phyloP scores from a whole-genome alignment of 495 filamentous ascomycete genomes.

The Penicillium parvum region DNA sequence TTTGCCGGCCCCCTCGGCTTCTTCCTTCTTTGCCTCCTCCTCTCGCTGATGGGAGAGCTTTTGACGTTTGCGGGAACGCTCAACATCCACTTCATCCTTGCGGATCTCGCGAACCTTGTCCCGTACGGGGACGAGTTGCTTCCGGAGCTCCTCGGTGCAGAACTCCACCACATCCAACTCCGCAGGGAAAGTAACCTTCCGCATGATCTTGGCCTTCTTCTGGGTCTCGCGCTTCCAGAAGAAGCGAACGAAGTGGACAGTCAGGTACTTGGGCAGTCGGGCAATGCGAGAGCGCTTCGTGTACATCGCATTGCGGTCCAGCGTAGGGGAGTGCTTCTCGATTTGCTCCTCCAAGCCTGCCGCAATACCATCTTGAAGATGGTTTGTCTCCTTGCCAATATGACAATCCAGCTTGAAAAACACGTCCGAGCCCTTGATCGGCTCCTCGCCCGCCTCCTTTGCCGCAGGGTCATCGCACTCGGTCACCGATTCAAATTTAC shows the following conservation, averaged over 20 bases:
- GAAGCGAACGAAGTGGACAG: conserved; percentile 96
- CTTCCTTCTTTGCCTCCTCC: conserved; percentile 46
- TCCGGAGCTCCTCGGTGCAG: conserved; percentile 83
- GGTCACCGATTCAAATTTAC: conserved; percentile 68
- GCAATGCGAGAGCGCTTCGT: conserved; percentile 87
- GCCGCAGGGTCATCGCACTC: conserved; percentile 81
- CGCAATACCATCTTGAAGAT: conserved; percentile 80
- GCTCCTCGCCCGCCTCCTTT: conserved; percentile 69
- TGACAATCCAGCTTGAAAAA: conserved; percentile 97
- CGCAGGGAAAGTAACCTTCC: conserved; percentile 91
- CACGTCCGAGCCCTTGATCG: conserved; percentile 58
- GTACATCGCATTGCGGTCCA: conserved; percentile 77
- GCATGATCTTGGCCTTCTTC: conserved; percentile 99
- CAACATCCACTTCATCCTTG: conserved; percentile 89
- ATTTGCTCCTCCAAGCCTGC: conserved; percentile 81
- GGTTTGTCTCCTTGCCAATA: conserved; percentile 79
- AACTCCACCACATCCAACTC: conserved; percentile 94
- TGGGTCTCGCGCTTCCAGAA: conserved; percentile 92
- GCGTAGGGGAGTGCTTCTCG: conserved; percentile 75
- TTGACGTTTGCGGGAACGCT: conserved; percentile 81
- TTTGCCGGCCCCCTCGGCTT: conserved; percentile 29
- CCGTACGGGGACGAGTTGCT: conserved; percentile 78
- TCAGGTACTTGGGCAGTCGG: conserved; percentile 88
- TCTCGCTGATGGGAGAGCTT: conserved; percentile 65
- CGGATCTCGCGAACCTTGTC: conserved; percentile 94